Conservation (phyloP, 1,139 yeast genomes). For the Ogataea hybrid region DNA sequence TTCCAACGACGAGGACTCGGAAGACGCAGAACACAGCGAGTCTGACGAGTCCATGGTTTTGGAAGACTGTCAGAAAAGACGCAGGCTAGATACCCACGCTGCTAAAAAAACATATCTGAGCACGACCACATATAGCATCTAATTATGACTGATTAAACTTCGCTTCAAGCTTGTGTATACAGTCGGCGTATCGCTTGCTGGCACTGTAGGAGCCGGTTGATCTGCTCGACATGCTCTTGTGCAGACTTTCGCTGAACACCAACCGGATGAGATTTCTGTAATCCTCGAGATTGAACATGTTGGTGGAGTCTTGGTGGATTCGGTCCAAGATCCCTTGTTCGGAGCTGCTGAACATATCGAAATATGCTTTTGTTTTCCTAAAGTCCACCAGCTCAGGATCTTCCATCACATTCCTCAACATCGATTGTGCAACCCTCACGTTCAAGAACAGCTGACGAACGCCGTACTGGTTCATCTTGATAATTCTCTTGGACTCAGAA, state of each 20-base stretch:
- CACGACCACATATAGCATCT: slow-evolving; percentile 8
- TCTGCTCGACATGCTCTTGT: slow-evolving; percentile 24
- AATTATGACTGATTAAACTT: slow-evolving; percentile 4
- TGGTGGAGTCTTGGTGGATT: slow-evolving; percentile 20
- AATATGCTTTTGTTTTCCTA: slow-evolving; percentile 54
- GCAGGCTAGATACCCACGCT: slow-evolving; percentile 9
- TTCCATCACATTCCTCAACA: slow-evolving; percentile 59
- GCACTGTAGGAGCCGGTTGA: slow-evolving; percentile 35
- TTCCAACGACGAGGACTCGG: slow-evolving; percentile 13
- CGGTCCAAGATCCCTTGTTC: slow-evolving; percentile 32
- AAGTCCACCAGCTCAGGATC: slow-evolving; percentile 63
- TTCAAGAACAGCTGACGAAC: slow-evolving; percentile 65
- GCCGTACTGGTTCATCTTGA: slow-evolving; percentile 61
- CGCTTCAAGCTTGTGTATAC: slow-evolving; percentile 21
- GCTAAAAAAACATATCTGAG: slow-evolving; percentile 4
- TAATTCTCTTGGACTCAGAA: slow-evolving; percentile 55
- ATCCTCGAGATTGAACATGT: slow-evolving; percentile 31
- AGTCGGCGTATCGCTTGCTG: slow-evolving; percentile 23
- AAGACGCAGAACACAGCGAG: slow-evolving; percentile 12
- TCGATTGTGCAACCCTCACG: slow-evolving; percentile 72
- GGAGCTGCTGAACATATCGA: slow-evolving; percentile 46
- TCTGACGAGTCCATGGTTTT: slow-evolving; percentile 13
- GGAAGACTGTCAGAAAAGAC: slow-evolving; percentile 15
- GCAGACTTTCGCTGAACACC: slow-evolving; percentile 45
- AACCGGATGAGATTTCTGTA: slow-evolving; percentile 43